Base-by-base conservation (phyloP, 352 stramenopile species). In the Elongisporangium undulatum region DNA sequence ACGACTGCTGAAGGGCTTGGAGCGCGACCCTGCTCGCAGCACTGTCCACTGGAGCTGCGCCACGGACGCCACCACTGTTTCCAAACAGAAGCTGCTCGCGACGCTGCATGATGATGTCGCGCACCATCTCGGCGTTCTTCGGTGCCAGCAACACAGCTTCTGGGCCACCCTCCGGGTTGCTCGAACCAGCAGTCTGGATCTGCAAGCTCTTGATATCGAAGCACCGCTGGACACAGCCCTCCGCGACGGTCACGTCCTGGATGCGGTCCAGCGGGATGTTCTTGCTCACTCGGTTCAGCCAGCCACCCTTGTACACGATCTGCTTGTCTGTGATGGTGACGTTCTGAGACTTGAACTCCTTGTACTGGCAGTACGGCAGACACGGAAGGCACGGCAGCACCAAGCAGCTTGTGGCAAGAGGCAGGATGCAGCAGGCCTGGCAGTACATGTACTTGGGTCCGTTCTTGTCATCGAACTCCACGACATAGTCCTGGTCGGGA, bases 221-320 rank as follows among this genome's bases (percentile, higher is more conserved):
- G 55, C 68, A 69, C 22, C 65, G 63, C 61, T 79, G 64, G 7
- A 79, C 61, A 34, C 69, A 75, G 57, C 61, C 63, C 49, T 82
- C 67, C 2, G 58, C 58, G 12, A 82, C 62, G 54, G 74, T 79
- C n/a, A 82, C 68, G 53, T 82, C 73, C 61, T 82, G 73, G 57
- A 82, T 74, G 34, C 68, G 62, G 56, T 82, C 73, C 19, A 79
- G 64, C 23, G 69, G 73, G 52, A 79, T 77, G 52, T 58, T 74
- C 56, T 77, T 77, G 55, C 66, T 68, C 17, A 68, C 72, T 22
- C 72, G 70, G 50, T 72, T 67, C 22, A 82, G 56, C 73, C 73
- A 78, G 0, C 70, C 70, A 16, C 64, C 67, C 60, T 77, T 57
- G 61, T 77, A 64, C 15, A 73, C 56, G 23, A 82, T 61, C 48